phyloP scores from a whole-genome alignment of 176 grass and related monocot species.

The Eleusine indica region DNA sequence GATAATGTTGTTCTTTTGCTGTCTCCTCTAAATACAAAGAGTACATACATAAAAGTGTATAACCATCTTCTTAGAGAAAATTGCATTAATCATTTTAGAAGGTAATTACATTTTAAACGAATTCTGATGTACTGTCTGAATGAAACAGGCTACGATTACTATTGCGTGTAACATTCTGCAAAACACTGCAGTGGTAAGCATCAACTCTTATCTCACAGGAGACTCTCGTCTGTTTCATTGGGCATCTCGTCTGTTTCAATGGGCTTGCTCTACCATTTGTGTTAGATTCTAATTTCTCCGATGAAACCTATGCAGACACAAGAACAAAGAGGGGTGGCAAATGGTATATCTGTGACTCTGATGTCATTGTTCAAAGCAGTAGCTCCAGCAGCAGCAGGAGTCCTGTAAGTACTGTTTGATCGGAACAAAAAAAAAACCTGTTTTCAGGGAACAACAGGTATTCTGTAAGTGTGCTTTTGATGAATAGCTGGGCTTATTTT shows the following conservation, averaged over 20 bases:
- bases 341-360: constrained; percentile 72
- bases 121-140: constrained; percentile 32
- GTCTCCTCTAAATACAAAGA: neutral
- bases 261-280: neutral
- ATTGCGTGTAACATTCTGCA: constrained; percentile 65
- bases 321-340: constrained; percentile 71
- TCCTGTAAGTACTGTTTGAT: constrained; percentile 48
- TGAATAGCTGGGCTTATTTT: neutral
- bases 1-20: neutral
- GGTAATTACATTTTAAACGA: neutral
- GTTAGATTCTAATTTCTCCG: constrained; percentile 11
- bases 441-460: neutral
- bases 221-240: neutral
- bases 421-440: neutral
- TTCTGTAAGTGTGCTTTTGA: neutral
- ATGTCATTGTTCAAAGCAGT: constrained; percentile 69
- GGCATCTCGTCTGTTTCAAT: too few species aligned
- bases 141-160: constrained; percentile 66
- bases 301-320: constrained; percentile 48
- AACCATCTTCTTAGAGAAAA: neutral
- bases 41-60: neutral
- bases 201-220: neutral
- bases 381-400: constrained; percentile 68
- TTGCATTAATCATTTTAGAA: neutral
- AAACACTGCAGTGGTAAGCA: constrained; percentile 66